Evolutionary conservation across 1,139 yeast species (phyloP), one percentile per base, ranked within the genome.

Genomic region (Hyphopichia burtonii): DNA sequence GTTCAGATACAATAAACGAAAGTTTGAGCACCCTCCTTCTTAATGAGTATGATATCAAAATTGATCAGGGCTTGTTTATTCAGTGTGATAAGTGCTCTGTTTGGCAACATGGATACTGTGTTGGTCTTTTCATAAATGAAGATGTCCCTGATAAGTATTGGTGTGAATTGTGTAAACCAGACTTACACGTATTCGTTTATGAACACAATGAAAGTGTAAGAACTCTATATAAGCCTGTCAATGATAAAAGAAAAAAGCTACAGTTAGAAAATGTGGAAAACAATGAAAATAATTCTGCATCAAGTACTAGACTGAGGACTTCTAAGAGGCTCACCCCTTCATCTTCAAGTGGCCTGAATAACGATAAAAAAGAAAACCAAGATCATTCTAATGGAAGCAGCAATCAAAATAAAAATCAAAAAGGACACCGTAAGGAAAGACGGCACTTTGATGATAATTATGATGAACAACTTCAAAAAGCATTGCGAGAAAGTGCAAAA

Each of bases 71-170:
- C 3, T 75, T 86, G 41, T 87, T 84, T 63, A 86, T 87, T 52
- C 94, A 86, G 64, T 93, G 99, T 72, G 98, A 93, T 54, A 75
- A 78, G 48, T 93, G 99, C 66, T 82, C 89, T 20, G 96, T 85
- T 10, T 93, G 98, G 99, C 98, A 93, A 64, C 99, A 93, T 61
- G 98, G 97, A 3, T 90, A 75, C 64, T 93, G 99, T 68, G 97
- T 93, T 34, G 96, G 96, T 1, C 76, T 88, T 45, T 74, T 71
- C 47, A 78, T 78, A 39, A 86, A 82, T 50, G 83, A 80, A 28
- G 85, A 80, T 45, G 89, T 89, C 0, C 96, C 96, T 2, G 96
- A 90, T 45, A 86, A 86, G 60, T 91, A 91, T 63, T 88, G 89
- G 86, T 91, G 98, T 71, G 99, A 93, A 59, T 65, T 70, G 53